These are phyloP conservation scores for Vinca minor DNA, from an alignment of 257 asterid species.

Conservation along the genomic window DNA sequence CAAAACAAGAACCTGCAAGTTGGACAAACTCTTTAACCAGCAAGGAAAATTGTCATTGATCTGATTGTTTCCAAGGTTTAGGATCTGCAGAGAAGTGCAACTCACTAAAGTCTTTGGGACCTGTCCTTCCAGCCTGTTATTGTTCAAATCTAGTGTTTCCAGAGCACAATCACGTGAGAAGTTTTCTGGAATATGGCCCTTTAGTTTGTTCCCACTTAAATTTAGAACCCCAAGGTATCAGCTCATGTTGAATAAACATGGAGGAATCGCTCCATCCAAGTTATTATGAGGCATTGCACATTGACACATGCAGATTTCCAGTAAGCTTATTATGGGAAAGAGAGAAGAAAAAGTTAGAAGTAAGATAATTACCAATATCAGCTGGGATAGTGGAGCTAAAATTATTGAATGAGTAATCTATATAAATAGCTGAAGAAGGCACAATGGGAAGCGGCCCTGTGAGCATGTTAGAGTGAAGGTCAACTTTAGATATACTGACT, in stretches of 20 bases:
- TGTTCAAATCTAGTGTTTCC: constrained; percentile 10
- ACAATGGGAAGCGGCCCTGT: neutral
- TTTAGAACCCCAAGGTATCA: constrained; percentile 5
- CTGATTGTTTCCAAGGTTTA: constrained; percentile 11
- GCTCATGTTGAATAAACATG: constrained; percentile 15
- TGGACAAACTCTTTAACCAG: constrained; percentile 1
- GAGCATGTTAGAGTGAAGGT: constrained; percentile 13
- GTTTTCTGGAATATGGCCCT: constrained; percentile 7
- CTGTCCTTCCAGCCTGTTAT: constrained; percentile 15
- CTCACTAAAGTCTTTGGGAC: constrained; percentile 2
- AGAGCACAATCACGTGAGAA: constrained; percentile 7
- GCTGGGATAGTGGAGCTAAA: constrained; percentile 1
- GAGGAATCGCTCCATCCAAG: constrained; percentile 10
- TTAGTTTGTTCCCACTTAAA: constrained; percentile 3
- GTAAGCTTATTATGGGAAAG: constrained; percentile 7
- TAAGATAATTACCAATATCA: constrained; percentile 10
- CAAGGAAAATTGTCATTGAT: constrained; percentile 10
- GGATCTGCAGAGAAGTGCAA: constrained; percentile 4
- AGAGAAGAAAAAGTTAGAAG: constrained; percentile 4
- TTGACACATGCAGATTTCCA: constrained; percentile 8
- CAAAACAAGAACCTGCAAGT: constrained; percentile 6
- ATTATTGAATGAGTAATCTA: constrained; percentile 11
- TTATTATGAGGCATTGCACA: constrained; percentile 9
- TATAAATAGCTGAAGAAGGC: neutral
- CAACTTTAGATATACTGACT: neutral